phyloP scores from a whole-genome alignment of 2,329 filamentous ascomycete genomes.

The Fusarium secorum region DNA sequence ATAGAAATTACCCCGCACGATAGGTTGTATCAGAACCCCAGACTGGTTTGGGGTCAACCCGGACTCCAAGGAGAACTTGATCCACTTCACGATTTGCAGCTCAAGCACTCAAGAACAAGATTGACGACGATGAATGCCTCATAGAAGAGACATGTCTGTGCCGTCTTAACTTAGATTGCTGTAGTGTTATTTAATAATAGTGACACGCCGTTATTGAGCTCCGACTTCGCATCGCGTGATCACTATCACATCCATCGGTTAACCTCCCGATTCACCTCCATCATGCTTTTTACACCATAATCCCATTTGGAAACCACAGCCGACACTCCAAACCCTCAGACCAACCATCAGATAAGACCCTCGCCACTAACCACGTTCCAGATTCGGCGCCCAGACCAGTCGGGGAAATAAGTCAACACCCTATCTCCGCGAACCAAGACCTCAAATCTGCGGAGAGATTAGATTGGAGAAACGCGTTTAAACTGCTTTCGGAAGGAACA shows the following conservation, averaged over 20 bases:
- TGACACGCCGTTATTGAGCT: not conserved
- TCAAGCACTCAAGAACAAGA: not conserved
- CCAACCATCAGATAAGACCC: constrained; percentile 5
- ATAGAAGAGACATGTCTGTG: rapidly evolving
- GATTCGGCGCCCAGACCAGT: not conserved
- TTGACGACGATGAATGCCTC: not conserved
- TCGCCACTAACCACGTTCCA: not conserved
- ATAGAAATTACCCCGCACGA: constrained; percentile 42
- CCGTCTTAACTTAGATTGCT: rapidly evolving
- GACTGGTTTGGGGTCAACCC: constrained; percentile 1
- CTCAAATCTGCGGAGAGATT: constrained; percentile 11
- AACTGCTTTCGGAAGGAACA: constrained; percentile 31
- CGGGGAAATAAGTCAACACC: constrained; percentile 11
- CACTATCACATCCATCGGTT: not conserved
- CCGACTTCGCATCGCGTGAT: not conserved
- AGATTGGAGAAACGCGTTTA: constrained; percentile 5
- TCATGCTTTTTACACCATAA: not conserved
- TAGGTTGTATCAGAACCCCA: constrained; percentile 5
- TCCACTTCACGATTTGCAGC: constrained; percentile 5
- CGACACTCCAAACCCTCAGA: not conserved
- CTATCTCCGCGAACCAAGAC: constrained; percentile 10
- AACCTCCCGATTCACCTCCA: not conserved
- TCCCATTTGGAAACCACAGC: constrained; percentile 7
- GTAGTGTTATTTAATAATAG: not conserved
- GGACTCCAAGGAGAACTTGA: not conserved